Percentiles rank a stretch among this genome's conserved stretches.
These are phyloP conservation scores for Turritis glabra DNA, from an alignment of 345 rosid species.

Conservation along the genomic window DNA sequence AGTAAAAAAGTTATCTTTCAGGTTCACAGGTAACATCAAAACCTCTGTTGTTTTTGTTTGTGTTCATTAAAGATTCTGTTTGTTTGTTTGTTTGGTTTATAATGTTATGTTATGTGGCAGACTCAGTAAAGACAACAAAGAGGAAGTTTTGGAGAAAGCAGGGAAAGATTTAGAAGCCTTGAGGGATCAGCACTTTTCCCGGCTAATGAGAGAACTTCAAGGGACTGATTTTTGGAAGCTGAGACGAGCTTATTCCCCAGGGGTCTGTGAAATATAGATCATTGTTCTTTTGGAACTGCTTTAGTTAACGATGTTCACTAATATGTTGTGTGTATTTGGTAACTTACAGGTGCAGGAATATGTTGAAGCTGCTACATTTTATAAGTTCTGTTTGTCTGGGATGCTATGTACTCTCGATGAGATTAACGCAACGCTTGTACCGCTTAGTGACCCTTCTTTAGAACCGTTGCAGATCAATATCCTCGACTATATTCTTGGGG, in stretches of 20 bases:
- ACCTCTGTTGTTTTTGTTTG: slow-evolving; percentile 1
- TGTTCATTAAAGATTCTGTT: background rate
- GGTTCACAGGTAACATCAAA: slow-evolving; percentile 74
- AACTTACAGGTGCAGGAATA: slow-evolving; percentile 83
- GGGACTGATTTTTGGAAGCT: slow-evolving; percentile 96
- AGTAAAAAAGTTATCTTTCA: slow-evolving; percentile 97
- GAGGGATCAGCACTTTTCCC: slow-evolving; percentile 55
- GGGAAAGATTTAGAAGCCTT: slow-evolving; percentile 77
- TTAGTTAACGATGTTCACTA: slow-evolving; percentile 3
- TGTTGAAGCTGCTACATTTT: slow-evolving; percentile 94
- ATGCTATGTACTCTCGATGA: slow-evolving; percentile 68
- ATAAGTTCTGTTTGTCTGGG: slow-evolving; percentile 73
- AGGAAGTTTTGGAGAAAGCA: slow-evolving; percentile 78
- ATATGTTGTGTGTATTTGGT: background rate
- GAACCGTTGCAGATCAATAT: slow-evolving; percentile 84
- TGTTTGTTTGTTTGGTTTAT: background rate
- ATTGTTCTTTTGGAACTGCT: background rate
- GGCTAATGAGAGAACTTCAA: slow-evolving; percentile 74
- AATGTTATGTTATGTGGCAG: slow-evolving; percentile 40
- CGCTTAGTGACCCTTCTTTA: slow-evolving; percentile 62
- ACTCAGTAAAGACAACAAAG: slow-evolving; percentile 66
- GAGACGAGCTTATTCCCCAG: slow-evolving; percentile 88
- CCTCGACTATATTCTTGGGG: slow-evolving; percentile 96
- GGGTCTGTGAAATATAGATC: slow-evolving; percentile 51
- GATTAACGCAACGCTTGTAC: slow-evolving; percentile 64